Conservation (phyloP, 2,329 filamentous ascomycete species). For the Cladosporium sp. region DNA sequence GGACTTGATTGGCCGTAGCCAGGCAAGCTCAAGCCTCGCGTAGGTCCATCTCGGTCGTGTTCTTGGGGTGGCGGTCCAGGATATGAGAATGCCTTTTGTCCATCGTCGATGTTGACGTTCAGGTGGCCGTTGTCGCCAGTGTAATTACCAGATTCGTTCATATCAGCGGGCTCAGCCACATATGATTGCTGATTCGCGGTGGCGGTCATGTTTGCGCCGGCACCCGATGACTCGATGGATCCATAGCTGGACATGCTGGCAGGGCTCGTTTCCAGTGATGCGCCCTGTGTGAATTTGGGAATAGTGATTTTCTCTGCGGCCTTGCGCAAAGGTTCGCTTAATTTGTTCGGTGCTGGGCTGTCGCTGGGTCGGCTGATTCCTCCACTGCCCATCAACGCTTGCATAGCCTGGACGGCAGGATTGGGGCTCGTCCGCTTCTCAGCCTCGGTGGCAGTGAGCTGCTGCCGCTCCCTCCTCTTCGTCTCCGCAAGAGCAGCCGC, state of each 20-base stretch:
- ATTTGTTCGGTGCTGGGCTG: constrained; percentile 44
- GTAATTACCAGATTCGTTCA: constrained; percentile 41
- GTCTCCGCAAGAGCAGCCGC: constrained; percentile 51
- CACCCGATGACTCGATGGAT: constrained; percentile 49
- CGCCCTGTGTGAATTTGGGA: constrained; percentile 45
- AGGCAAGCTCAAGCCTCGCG: constrained; percentile 59
- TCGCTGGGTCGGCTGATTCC: constrained; percentile 47
- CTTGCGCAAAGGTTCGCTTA: constrained; percentile 51
- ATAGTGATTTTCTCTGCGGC: constrained; percentile 52
- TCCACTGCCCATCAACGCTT: constrained; percentile 44
- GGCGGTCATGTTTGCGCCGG: constrained; percentile 42
- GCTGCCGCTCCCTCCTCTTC: constrained; percentile 44
- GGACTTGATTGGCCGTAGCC: constrained; percentile 59
- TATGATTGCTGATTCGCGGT: constrained; percentile 45
- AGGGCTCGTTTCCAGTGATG: constrained; percentile 53
- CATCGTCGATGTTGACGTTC: constrained; percentile 30
- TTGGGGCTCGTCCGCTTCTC: constrained; percentile 50
- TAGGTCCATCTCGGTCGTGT: constrained; percentile 50
- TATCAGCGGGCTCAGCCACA: constrained; percentile 37
- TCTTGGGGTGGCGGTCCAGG: constrained; percentile 56
- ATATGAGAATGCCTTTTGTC: constrained; percentile 63
- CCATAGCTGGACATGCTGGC: constrained; percentile 57
- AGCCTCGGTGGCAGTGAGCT: constrained; percentile 19
- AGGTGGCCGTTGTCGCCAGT: constrained; percentile 25
- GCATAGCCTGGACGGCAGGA: constrained; percentile 46